Conservation (phyloP, 306 rosid species). For the Vigna radiata region DNA sequence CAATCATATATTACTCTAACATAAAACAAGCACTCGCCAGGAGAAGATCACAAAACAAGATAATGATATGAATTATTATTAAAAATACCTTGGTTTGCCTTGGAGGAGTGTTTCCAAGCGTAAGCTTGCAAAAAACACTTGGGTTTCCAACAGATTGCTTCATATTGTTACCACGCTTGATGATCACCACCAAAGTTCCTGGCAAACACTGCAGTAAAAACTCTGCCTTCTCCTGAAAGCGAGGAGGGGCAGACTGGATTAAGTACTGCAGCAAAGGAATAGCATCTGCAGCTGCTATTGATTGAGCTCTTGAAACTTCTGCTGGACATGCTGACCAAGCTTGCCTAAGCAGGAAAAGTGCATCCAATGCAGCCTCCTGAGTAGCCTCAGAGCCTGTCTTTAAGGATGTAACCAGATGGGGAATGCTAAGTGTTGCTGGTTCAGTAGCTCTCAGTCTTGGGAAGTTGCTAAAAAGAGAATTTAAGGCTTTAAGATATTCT, state of each 20-base stretch:
- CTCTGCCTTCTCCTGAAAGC: slow-evolving; percentile 97
- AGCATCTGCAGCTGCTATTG: slow-evolving; percentile 97
- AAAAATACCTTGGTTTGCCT: slow-evolving; percentile 85
- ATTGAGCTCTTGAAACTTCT: slow-evolving; percentile 96
- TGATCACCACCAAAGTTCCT: slow-evolving; percentile 86
- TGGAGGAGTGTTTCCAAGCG: slow-evolving; percentile 93
- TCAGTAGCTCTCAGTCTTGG: slow-evolving; percentile 95
- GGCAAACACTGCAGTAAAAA: slow-evolving; percentile 97
- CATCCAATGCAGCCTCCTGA: slow-evolving; percentile 94
- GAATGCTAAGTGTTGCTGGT: slow-evolving; percentile 98
- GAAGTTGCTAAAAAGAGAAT: slow-evolving; percentile 88
- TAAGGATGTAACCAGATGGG: slow-evolving; percentile 89
- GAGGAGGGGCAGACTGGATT: slow-evolving; percentile 96
- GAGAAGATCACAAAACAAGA: slow-evolving; percentile 34
- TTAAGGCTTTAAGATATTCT: slow-evolving; percentile 95
- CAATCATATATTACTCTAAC: slow-evolving; percentile 4
- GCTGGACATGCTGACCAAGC: slow-evolving; percentile 99
- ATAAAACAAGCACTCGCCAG: slow-evolving; percentile 20
- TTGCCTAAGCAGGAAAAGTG: slow-evolving; percentile 94
- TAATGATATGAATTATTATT: neutral
- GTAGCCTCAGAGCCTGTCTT: slow-evolving; percentile 97
- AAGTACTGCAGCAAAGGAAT: slow-evolving; percentile 95
- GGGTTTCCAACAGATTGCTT: slow-evolving; percentile 99
- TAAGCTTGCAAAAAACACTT: slow-evolving; percentile 92
- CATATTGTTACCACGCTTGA: slow-evolving; percentile 96